phyloP scores from a whole-genome alignment of 345 rosid species.

The Mangifera indica region DNA sequence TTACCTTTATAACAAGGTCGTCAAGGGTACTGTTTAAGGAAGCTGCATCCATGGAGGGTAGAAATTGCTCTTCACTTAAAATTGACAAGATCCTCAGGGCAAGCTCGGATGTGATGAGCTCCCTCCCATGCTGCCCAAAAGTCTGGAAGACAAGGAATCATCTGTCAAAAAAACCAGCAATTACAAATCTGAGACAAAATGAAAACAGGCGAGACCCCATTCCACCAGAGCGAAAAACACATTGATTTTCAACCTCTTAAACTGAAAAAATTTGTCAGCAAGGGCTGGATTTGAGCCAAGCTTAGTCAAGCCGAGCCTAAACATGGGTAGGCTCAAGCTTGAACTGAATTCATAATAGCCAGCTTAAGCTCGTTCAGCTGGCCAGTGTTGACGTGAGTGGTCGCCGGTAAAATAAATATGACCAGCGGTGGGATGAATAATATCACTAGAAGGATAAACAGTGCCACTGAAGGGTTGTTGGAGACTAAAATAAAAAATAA shows the following conservation, averaged over 20 bases:
- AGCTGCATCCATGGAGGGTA: slow-evolving; percentile 43
- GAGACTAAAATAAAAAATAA: too few species aligned
- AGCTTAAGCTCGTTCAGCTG: too few species aligned
- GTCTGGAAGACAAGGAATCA: slow-evolving; percentile 99
- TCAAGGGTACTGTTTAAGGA: slow-evolving; percentile 51
- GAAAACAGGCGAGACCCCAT: slow-evolving; percentile 5
- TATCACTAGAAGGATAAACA: too few species aligned
- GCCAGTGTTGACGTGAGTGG: too few species aligned
- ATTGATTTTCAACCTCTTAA: neutral
- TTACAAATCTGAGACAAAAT: slow-evolving; percentile 49
- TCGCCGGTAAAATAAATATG: too few species aligned
- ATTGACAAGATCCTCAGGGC: slow-evolving; percentile 77
- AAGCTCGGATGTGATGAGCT: slow-evolving; percentile 89
- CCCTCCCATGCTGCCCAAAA: slow-evolving; percentile 99
- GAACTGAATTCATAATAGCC: too few species aligned
- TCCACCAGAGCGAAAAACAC: neutral
- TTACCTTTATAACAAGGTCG: slow-evolving; percentile 82
- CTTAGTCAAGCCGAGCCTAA: too few species aligned
- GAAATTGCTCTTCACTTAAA: slow-evolving; percentile 81
- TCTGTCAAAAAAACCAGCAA: slow-evolving; percentile 86
- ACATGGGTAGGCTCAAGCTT: too few species aligned
- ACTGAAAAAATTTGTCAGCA: neutral
- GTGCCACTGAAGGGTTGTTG: too few species aligned
- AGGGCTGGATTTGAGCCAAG: too few species aligned
- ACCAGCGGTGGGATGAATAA: too few species aligned